Evolutionary conservation across 257 asterid species (phyloP).

Genomic region (Linaria vulgaris): DNA sequence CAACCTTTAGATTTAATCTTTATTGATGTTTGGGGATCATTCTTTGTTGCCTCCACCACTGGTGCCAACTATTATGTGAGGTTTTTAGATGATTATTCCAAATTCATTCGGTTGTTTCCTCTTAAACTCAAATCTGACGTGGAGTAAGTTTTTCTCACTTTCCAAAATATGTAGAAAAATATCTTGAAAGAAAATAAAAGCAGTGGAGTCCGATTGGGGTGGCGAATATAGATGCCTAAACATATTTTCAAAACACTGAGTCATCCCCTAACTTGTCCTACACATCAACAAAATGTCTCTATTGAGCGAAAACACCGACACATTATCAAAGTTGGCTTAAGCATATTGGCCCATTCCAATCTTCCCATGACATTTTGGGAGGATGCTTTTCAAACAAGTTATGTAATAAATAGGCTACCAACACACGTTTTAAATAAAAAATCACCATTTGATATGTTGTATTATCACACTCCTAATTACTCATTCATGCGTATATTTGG

Average conservation of each 20-base stretch:
- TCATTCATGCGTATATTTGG: neutral
- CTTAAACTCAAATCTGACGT: neutral
- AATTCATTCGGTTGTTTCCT: neutral
- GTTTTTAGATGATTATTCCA: neutral
- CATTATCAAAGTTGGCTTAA: neutral
- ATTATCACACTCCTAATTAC: neutral
- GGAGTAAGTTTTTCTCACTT: neutral
- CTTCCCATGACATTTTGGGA: conserved; percentile 2
- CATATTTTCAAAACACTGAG: neutral
- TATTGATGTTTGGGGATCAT: neutral
- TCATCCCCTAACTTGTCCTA: neutral
- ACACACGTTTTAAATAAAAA: neutral
- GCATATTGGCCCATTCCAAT: neutral
- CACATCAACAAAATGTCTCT: conserved; percentile 10
- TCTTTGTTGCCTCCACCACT: neutral
- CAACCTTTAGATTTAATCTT: neutral
- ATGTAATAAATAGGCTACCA: neutral
- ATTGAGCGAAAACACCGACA: neutral
- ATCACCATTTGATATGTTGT: neutral
- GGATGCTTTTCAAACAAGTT: neutral
- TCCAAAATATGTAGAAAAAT: conserved; percentile 1
- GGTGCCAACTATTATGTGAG: neutral
- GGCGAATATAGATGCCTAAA: neutral
- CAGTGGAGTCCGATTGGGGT: neutral
- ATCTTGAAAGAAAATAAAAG: neutral